Percentiles rank a stretch among this genome's conserved stretches.
Evolutionary conservation across 148 eudicot genomes (phyloP).

Genomic region (Salicornia ramosissima): DNA sequence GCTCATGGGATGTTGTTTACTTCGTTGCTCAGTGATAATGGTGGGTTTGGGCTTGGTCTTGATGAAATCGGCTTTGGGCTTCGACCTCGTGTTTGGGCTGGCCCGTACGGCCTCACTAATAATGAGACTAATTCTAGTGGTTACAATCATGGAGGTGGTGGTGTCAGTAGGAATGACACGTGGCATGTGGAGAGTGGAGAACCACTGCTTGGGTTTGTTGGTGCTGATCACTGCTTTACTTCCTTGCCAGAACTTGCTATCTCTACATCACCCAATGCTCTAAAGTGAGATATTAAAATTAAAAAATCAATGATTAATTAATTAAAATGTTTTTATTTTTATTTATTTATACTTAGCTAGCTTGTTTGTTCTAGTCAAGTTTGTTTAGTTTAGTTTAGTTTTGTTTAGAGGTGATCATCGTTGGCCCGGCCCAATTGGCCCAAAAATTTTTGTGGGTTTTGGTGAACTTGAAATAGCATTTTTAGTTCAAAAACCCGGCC

Average conservation of each 20-base stretch:
- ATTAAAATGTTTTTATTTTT: too few relatives aligned
- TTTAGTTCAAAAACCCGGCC: too few relatives aligned
- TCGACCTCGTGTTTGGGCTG: conserved; percentile 35
- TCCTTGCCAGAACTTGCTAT: conserved; percentile 62
- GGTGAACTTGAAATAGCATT: too few relatives aligned
- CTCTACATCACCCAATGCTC: conserved; percentile 43
- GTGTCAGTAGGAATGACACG: conserved; percentile 27
- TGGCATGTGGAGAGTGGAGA: conserved; percentile 67
- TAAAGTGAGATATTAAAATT: conserved; percentile 26
- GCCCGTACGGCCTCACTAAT: too few relatives aligned
- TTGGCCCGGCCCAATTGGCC: too few relatives aligned
- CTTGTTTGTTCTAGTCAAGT: too few relatives aligned
- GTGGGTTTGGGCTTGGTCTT: conserved; percentile 34
- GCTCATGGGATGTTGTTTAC: conserved; percentile 17
- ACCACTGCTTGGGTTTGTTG: conserved; percentile 29
- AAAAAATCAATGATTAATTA: neutral
- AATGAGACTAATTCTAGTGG: too few relatives aligned
- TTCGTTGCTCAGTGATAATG: conserved; percentile 24
- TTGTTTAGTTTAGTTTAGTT: too few relatives aligned
- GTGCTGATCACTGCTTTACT: conserved; percentile 34
- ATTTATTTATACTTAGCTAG: neutral
- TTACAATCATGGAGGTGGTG: conserved; percentile 12
- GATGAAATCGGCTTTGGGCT: conserved; percentile 43
- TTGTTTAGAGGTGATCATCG: too few relatives aligned
- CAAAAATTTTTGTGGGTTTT: too few relatives aligned